Evolutionary conservation across 257 asterid species (phyloP), one percentile per base, ranked within the genome.

Genomic region (Catharanthus roseus): DNA sequence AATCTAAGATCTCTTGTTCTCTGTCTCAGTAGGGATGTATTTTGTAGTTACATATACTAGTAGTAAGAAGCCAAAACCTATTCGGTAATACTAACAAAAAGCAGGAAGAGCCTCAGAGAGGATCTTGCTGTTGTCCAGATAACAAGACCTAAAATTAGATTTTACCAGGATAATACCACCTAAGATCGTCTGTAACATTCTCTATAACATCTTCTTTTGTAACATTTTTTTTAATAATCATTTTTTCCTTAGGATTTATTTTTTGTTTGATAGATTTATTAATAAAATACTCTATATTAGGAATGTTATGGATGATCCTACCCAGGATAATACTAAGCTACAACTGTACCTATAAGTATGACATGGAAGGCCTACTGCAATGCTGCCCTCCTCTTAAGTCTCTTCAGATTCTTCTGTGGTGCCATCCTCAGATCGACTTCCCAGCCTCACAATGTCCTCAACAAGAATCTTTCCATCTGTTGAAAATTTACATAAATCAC

Each of bases 381-480:
- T 12, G 38, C 13, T 7, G n/a, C 50, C 13, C 11, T 55, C 13
- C 64, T 51, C 81, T n/a, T 83, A 82, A 58, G 54, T 68, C 50
- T 77, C 83, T 74, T 74, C 85, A 47, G 85, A 79, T 11, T 81
- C 90, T 51, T 73, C 86, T 42, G 79, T 51, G 67, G 62, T 64
- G 75, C 77, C 77, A 39, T 81, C 90, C 72, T 85, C 86, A 29
- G 77, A 57, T 11, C 90, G 88, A 70, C 91, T 83, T 67, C 96
- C 98, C 83, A 92, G 72, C 85, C 85, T 82, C 74, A 92, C 98
- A 29, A 88, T 92, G 80, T 90, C 96, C 80, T 90, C 93, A 2
- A 92, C 98, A 13, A 80, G 89, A 82, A 92, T 92, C 81, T 92
- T 92, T 28, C 96, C 98, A 75, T 92, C 96, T 88, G 92, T 65